These are phyloP conservation scores for Hygrophila difformis DNA, from an alignment of 257 asterid genomes.

Conservation along the genomic window DNA sequence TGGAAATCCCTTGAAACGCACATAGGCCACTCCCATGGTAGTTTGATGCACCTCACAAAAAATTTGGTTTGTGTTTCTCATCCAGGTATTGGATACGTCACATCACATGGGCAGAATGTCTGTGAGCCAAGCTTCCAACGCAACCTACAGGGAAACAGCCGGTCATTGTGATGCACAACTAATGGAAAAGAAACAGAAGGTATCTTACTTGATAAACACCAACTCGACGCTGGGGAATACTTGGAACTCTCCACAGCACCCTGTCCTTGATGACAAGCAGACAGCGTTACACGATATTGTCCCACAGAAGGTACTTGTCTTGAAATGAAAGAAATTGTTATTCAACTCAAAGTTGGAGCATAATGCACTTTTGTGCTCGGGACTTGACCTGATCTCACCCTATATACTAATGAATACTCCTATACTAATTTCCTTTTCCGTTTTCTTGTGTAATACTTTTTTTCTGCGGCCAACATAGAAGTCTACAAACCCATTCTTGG, in stretches of 20 bases:
- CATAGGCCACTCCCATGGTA: neutral
- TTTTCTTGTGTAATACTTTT: too few species aligned
- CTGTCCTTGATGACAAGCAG: conserved; percentile 12
- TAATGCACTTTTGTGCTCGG: too few species aligned
- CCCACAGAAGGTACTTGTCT: conserved; percentile 31
- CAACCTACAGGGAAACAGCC: conserved; percentile 75
- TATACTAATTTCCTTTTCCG: too few species aligned
- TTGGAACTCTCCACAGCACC: conserved; percentile 29
- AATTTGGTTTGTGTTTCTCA: neutral
- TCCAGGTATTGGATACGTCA: conserved; percentile 74
- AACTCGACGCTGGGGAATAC: conserved; percentile 35
- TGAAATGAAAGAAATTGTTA: too few species aligned
- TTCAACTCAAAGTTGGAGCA: too few species aligned
- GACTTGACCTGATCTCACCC: too few species aligned
- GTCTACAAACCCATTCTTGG: too few species aligned
- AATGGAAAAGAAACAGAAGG: conserved; percentile 73
- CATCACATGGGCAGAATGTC: conserved; percentile 69
- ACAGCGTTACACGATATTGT: conserved; percentile 35
- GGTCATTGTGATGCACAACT: conserved; percentile 58
- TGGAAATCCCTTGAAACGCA: too few species aligned
- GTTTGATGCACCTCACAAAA: neutral
- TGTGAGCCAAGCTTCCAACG: conserved; percentile 49
- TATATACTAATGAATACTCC: too few species aligned
- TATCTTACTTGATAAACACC: conserved; percentile 53
- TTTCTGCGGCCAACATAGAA: too few species aligned